Evolutionary conservation across 768 basidiomycete genomes (phyloP).

Genomic region (Coprinopsis sp.): DNA sequence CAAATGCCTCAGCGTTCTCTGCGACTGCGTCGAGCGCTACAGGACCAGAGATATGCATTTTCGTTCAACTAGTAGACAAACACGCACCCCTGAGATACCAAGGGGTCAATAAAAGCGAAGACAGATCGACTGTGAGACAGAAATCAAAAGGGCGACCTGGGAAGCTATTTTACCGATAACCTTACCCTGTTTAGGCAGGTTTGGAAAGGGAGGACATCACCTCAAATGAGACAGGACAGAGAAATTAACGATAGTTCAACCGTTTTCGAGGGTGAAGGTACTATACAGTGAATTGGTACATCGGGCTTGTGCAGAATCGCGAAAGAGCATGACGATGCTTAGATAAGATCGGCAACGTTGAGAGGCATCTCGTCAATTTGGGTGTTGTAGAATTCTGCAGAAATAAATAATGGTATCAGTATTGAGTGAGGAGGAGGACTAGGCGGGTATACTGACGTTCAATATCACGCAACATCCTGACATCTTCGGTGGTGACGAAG

Average conservation of each 20-base stretch:
- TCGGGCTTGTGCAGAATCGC: slow-evolving; percentile 7
- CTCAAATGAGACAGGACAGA: slow-evolving; percentile 18
- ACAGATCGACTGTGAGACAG: too few relatives aligned
- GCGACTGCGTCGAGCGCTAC: too few relatives aligned
- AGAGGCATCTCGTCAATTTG: slow-evolving; percentile 98
- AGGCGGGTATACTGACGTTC: slow-evolving; percentile 64
- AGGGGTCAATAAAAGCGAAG: too few relatives aligned
- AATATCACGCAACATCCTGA: slow-evolving; percentile 88
- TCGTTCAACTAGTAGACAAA: too few relatives aligned
- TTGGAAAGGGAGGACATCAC: slow-evolving; percentile 20
- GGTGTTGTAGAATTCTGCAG: slow-evolving; percentile 80
- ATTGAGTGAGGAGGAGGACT: slow-evolving; percentile 6
- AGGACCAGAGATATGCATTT: too few relatives aligned
- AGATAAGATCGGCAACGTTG: slow-evolving; percentile 90
- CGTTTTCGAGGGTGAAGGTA: slow-evolving; percentile 23
- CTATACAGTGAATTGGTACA: slow-evolving; percentile 13
- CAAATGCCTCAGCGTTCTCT: too few relatives aligned
- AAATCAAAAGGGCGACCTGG: too few relatives aligned
- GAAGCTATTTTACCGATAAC: too few relatives aligned
- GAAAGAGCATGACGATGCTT: slow-evolving; percentile 25
- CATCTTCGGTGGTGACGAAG: slow-evolving; percentile 95
- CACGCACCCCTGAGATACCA: too few relatives aligned
- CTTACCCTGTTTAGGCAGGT: too few relatives aligned
- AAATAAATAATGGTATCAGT: slow-evolving; percentile 18
- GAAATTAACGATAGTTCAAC: slow-evolving; percentile 19